phyloP scores from a whole-genome alignment of 2,329 filamentous ascomycete genomes.

The Aspergillus sp. region DNA sequence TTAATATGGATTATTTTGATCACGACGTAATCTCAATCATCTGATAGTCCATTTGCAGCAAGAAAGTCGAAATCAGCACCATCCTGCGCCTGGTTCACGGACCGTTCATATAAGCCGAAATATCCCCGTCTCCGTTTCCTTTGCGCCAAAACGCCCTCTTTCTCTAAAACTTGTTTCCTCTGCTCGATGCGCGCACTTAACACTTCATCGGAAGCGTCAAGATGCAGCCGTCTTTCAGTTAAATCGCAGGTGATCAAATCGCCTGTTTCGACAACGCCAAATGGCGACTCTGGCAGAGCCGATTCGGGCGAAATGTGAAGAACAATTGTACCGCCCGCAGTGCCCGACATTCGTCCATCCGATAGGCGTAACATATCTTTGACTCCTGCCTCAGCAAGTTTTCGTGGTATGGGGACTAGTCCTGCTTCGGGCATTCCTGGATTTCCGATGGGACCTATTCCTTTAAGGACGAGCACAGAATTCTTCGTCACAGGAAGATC shows the following conservation, averaged over 20 bases:
- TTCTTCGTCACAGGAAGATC: conserved; percentile 38
- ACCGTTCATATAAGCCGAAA: conserved; percentile 35
- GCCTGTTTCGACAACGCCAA: conserved; percentile 44
- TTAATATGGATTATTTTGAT: too few relatives aligned
- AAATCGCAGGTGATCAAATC: conserved; percentile 44
- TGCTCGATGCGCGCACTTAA: conserved; percentile 33
- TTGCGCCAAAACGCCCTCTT: conserved; percentile 11
- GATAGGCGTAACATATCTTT: conserved; percentile 49
- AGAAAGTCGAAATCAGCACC: conserved; percentile 38
- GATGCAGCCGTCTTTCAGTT: conserved; percentile 34
- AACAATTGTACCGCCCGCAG: conserved; percentile 49
- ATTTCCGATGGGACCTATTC: conserved; percentile 46
- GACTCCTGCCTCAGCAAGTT: conserved; percentile 42
- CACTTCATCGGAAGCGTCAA: conserved; percentile 39
- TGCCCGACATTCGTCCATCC: conserved; percentile 51
- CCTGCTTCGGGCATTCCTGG: conserved; percentile 50
- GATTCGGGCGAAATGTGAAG: conserved; percentile 50
- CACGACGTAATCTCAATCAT: background rate
- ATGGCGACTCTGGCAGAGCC: conserved; percentile 40
- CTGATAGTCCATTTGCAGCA: conserved; percentile 17
- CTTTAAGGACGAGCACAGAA: conserved; percentile 43
- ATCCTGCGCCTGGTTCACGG: conserved; percentile 38
- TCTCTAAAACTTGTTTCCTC: conserved; percentile 14
- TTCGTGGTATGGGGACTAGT: conserved; percentile 46
- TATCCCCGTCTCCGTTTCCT: conserved; percentile 31